Evolutionary conservation across 805 yeast species (phyloP).

Genomic region (Zygosaccharomyces gambellarensis): DNA sequence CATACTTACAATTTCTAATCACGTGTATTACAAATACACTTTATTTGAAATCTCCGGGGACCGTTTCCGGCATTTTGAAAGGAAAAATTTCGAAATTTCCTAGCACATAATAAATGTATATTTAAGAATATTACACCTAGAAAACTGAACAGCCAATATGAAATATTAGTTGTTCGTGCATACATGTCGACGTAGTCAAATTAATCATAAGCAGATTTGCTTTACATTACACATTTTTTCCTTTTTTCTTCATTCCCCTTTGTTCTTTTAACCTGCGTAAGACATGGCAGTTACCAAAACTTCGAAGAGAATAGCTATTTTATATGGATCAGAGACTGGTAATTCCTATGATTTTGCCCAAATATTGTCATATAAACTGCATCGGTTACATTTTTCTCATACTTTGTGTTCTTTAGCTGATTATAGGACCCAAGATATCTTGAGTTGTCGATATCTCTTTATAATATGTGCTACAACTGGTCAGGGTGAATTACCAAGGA

Average conservation of each 20-base stretch:
- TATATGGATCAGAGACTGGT: slow-evolving; percentile 93
- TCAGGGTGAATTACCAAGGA: slow-evolving; percentile 87
- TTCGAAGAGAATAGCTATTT: slow-evolving; percentile 45
- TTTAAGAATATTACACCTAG: slow-evolving; percentile 1
- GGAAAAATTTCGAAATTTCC: neutral
- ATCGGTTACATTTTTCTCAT: slow-evolving; percentile 49
- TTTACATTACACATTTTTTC: neutral
- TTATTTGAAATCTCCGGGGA: neutral
- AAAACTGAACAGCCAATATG: neutral
- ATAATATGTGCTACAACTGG: slow-evolving; percentile 84
- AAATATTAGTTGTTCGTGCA: neutral
- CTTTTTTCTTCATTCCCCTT: neutral
- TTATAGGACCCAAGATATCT: slow-evolving; percentile 50
- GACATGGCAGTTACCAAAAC: slow-evolving; percentile 11
- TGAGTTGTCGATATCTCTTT: slow-evolving; percentile 41
- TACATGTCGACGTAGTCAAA: neutral
- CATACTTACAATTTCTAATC: neutral
- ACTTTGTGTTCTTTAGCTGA: slow-evolving; percentile 52
- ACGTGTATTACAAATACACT: neutral
- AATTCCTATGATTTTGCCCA: slow-evolving; percentile 82
- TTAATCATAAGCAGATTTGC: neutral
- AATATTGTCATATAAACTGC: slow-evolving; percentile 51
- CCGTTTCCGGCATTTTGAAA: slow-evolving; percentile 2
- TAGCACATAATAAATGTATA: neutral
- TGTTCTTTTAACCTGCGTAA: neutral